These are phyloP conservation scores for Penicillium paneum DNA, from an alignment of 2,329 filamentous ascomycete genomes.

Conservation along the genomic window DNA sequence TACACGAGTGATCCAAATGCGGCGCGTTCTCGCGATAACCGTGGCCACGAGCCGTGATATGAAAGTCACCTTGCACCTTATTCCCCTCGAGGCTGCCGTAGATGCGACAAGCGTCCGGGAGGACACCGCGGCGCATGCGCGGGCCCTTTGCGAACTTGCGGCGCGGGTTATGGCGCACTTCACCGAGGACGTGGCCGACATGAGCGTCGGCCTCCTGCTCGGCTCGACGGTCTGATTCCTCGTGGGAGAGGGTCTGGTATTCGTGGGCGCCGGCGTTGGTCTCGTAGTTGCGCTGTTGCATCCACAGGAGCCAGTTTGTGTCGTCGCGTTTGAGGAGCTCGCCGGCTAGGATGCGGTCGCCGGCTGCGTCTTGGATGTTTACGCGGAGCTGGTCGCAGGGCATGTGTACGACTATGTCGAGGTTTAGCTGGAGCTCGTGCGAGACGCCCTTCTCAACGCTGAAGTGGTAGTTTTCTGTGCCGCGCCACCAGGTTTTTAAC, in stretches of 20 bases:
- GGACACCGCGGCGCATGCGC: constrained; percentile 53
- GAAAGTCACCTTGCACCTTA: constrained; percentile 96
- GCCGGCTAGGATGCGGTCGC: constrained; percentile 84
- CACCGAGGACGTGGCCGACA: constrained; percentile 83
- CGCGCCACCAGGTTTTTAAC: constrained; percentile 76
- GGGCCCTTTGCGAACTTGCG: constrained; percentile 72
- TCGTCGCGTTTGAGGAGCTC: constrained; percentile 69
- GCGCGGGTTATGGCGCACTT: constrained; percentile 64
- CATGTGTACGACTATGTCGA: constrained; percentile 92
- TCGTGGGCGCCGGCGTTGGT: constrained; percentile 57
- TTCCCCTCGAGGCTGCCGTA: constrained; percentile 89
- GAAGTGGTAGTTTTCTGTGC: constrained; percentile 83
- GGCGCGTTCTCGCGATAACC: constrained; percentile 80
- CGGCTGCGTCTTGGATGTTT: constrained; percentile 93
- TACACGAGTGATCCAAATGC: constrained; percentile 79
- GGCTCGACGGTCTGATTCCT: constrained; percentile 54
- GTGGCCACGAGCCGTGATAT: constrained; percentile 91
- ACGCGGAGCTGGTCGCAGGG: constrained; percentile 82
- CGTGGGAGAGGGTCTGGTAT: constrained; percentile 55
- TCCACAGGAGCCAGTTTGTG: constrained; percentile 81
- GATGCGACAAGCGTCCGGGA: constrained; percentile 76
- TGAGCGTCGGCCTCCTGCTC: constrained; percentile 69
- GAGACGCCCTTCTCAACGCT: constrained; percentile 88
- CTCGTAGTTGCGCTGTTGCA: constrained; percentile 60
- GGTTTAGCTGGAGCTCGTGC: constrained; percentile 85